phyloP scores from a whole-genome alignment of 2,329 filamentous ascomycete genomes.

The Scleromitrula shiraiana region DNA sequence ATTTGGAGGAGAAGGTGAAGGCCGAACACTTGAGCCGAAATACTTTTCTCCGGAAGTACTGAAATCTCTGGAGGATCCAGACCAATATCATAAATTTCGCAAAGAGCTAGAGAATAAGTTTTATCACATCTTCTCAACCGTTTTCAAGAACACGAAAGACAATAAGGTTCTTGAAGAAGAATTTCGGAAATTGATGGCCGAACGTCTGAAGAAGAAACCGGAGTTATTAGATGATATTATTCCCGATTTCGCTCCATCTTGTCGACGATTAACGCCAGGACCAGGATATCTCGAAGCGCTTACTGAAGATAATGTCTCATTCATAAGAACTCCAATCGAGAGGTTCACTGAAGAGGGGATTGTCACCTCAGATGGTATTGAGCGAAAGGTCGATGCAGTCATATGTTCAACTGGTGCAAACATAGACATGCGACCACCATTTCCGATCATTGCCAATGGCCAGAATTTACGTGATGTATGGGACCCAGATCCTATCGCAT shows the following conservation, averaged over 20 bases:
- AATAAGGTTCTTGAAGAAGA: constrained; percentile 29
- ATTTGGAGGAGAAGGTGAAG: constrained; percentile 33
- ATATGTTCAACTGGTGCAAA: constrained; percentile 65
- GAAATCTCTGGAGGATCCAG: constrained; percentile 47
- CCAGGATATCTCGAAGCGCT: constrained; percentile 60
- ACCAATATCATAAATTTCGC: constrained; percentile 51
- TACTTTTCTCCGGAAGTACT: constrained; percentile 45
- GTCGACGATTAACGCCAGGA: constrained; percentile 35
- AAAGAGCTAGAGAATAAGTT: constrained; percentile 52
- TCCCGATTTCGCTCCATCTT: constrained; percentile 38
- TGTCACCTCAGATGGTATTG: constrained; percentile 47
- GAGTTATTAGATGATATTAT: constrained; percentile 28
- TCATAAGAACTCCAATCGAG: constrained; percentile 48
- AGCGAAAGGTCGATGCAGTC: constrained; percentile 53
- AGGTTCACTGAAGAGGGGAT: constrained; percentile 53
- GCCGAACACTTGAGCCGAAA: constrained; percentile 39
- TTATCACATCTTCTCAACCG: constrained; percentile 47
- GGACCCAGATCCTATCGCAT: constrained; percentile 55
- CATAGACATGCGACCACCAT: constrained; percentile 48
- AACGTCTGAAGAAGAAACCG: constrained; percentile 35
- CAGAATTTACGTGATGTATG: constrained; percentile 48
- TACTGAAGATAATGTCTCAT: constrained; percentile 52
- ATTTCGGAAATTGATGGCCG: constrained; percentile 34
- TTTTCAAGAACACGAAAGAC: constrained; percentile 40
- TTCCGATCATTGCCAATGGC: constrained; percentile 49